phyloP scores from a whole-genome alignment of 2,329 filamentous ascomycete genomes.

The Diaporthe sp. region DNA sequence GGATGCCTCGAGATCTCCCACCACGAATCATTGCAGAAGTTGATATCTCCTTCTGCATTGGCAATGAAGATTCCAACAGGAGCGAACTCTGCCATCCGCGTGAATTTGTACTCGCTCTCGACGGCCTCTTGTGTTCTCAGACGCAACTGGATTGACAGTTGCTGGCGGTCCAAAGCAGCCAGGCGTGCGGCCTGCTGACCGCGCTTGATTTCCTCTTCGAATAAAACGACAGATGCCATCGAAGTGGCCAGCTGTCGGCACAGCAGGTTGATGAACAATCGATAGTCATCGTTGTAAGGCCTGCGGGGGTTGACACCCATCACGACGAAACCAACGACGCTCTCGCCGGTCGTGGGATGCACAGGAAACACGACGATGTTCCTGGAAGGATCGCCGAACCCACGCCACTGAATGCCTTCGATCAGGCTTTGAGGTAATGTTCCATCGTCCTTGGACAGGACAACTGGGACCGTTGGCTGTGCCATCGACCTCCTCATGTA shows the following conservation, averaged over 20 bases:
- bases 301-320: slow-evolving; percentile 83
- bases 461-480: slow-evolving; percentile 73
- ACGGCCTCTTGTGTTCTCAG: slow-evolving; percentile 72
- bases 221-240: slow-evolving; percentile 83
- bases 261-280: slow-evolving; percentile 80
- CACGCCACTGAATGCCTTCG: slow-evolving; percentile 76
- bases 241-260: slow-evolving; percentile 83
- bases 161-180: slow-evolving; percentile 81
- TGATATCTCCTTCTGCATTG: slow-evolving; percentile 77
- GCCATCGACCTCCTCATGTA: slow-evolving; percentile 82
- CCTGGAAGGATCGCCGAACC: slow-evolving; percentile 77
- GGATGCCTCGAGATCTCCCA: slow-evolving; percentile 78
- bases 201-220: slow-evolving; percentile 84
- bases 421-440: slow-evolving; percentile 75
- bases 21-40: slow-evolving; percentile 86
- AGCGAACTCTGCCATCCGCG: slow-evolving; percentile 85
- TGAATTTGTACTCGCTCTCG: slow-evolving; percentile 82
- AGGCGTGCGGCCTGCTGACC: slow-evolving; percentile 80
- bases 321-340: slow-evolving; percentile 81
- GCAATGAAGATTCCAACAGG: slow-evolving; percentile 90
- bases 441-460: slow-evolving; percentile 75
- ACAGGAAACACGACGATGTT: slow-evolving; percentile 84
- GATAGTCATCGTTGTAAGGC: slow-evolving; percentile 85
- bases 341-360: slow-evolving; percentile 79
- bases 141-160: slow-evolving; percentile 81